Conservation (phyloP, 2,329 filamentous ascomycete genomes). For the Colletotrichum ledebouriae region DNA sequence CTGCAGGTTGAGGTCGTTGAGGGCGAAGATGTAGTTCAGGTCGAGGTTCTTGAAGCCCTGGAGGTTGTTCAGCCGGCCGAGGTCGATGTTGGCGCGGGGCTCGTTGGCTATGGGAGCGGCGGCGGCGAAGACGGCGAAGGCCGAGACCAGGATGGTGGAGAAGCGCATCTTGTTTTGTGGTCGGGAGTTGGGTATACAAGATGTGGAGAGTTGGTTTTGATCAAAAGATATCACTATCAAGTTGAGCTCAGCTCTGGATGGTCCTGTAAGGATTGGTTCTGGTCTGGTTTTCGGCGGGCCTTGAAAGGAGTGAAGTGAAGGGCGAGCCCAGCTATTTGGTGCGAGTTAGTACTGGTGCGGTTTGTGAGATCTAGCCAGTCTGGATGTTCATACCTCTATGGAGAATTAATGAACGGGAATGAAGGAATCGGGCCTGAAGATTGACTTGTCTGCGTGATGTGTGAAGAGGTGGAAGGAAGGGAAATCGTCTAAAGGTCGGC, state of each 20-base stretch:
- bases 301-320: slow-evolving; percentile 59
- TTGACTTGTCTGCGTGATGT: slow-evolving; percentile 48
- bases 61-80: slow-evolving; percentile 57
- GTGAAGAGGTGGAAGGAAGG: slow-evolving; percentile 50
- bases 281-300: slow-evolving; percentile 35
- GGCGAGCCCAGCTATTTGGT: slow-evolving; percentile 61
- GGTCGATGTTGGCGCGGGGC: slow-evolving; percentile 54
- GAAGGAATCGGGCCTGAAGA: slow-evolving; percentile 50
- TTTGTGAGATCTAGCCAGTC: background rate
- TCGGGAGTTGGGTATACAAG: slow-evolving; percentile 45
- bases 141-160: slow-evolving; percentile 59
- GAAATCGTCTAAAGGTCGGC: slow-evolving; percentile 44
- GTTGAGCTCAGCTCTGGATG: slow-evolving; percentile 61
- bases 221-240: slow-evolving; percentile 48
- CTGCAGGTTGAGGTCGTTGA: slow-evolving; percentile 61
- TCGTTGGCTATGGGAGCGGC: slow-evolving; percentile 59
- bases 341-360: slow-evolving; percentile 44
- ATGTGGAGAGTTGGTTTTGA: slow-evolving; percentile 47
- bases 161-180: slow-evolving; percentile 61
- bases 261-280: slow-evolving; percentile 49
- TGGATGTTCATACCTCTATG: slow-evolving; percentile 57
- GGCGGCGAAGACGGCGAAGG: slow-evolving; percentile 59
- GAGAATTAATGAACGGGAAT: slow-evolving; percentile 60
- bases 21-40: slow-evolving; percentile 60
- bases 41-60: slow-evolving; percentile 56